These are phyloP conservation scores for Neoscytalidium dimidiatum DNA, from an alignment of 2,329 filamentous ascomycete genomes.

Conservation along the genomic window DNA sequence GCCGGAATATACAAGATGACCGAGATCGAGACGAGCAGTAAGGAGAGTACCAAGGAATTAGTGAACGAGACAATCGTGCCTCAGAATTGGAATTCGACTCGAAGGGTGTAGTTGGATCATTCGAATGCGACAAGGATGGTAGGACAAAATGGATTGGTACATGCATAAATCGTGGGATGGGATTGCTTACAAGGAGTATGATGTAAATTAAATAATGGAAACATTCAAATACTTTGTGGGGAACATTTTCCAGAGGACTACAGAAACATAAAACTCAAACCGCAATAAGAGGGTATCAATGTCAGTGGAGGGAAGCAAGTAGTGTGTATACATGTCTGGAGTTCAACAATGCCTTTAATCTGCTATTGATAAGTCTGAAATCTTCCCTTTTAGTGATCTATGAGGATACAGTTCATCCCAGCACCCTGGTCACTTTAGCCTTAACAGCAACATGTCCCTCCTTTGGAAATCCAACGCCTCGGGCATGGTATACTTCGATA, in stretches of 20 bases:
- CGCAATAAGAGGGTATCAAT: too few relatives aligned
- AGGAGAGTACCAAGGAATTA: not conserved
- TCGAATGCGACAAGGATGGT: not conserved
- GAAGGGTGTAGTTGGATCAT: not conserved
- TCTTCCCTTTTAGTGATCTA: too few relatives aligned
- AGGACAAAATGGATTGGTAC: not conserved
- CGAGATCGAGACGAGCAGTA: not conserved
- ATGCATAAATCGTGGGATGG: not conserved
- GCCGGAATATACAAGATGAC: not conserved
- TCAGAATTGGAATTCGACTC: not conserved
- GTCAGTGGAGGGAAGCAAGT: too few relatives aligned
- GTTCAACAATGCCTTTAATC: too few relatives aligned
- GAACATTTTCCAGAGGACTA: too few relatives aligned
- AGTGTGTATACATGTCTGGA: too few relatives aligned
- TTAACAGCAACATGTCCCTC: not conserved
- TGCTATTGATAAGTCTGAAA: too few relatives aligned
- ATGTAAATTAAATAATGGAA: too few relatives aligned
- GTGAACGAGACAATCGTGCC: not conserved
- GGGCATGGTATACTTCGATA: not conserved
- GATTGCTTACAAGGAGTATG: too few relatives aligned
- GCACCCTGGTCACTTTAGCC: not conserved
- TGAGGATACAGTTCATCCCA: too few relatives aligned
- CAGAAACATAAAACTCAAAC: too few relatives aligned
- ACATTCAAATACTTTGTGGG: too few relatives aligned
- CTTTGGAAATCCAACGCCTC: not conserved